These are phyloP conservation scores for Rhododendron ovatum DNA, from an alignment of 148 eudicot genomes.

Conservation along the genomic window DNA sequence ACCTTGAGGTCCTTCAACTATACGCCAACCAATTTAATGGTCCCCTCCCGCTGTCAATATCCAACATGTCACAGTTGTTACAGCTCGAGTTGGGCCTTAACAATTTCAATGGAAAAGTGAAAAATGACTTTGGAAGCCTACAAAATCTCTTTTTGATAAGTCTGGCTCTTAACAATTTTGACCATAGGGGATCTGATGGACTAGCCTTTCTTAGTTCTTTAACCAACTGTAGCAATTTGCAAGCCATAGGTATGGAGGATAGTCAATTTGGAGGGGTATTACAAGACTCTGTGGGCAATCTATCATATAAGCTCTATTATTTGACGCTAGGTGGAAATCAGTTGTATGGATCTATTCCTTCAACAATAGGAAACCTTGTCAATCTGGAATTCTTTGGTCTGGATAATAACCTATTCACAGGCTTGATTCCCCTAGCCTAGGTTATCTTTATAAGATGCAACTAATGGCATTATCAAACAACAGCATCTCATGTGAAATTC, in stretches of 20 bases:
- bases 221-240: constrained; percentile 12
- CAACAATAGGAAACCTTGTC: not conserved
- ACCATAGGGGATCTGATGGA: constrained; percentile 6
- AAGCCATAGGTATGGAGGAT: not conserved
- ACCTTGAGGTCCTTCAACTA: not conserved
- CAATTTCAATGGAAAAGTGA: constrained; percentile 9
- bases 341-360: constrained; percentile 7
- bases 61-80: constrained; percentile 1
- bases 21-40: constrained; percentile 4
- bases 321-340: not conserved
- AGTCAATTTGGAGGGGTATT: not conserved
- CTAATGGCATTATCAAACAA: no score
- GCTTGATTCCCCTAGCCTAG: no score
- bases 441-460: no score
- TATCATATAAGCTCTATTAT: not conserved
- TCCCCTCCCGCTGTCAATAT: constrained; percentile 9
- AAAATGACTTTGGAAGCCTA: not conserved
- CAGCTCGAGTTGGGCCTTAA: not conserved
- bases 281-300: constrained; percentile 6
- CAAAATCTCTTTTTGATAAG: not conserved
- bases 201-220: constrained; percentile 5
- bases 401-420: no score
- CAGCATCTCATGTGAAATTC: no score
- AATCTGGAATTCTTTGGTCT: no score
- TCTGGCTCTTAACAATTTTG: not conserved